A percentile compares a stretch with the other conserved stretches of the same genome.
These are phyloP conservation scores for Vigna reflexopilosa DNA, from an alignment of 306 rosid species.

Conservation along the genomic window DNA sequence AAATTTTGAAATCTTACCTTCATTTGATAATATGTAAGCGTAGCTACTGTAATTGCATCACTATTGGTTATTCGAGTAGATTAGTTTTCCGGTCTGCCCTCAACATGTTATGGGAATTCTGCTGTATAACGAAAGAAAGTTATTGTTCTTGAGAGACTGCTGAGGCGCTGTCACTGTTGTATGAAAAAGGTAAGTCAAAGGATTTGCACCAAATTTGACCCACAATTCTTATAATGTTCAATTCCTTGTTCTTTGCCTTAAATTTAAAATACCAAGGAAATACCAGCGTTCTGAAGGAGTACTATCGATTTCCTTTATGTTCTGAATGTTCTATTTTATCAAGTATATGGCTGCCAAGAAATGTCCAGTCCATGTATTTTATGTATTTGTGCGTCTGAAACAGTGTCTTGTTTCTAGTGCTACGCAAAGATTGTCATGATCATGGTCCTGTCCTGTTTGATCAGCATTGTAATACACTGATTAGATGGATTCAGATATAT, in stretches of 20 bases:
- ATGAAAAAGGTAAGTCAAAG: neutral
- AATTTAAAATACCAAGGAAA: neutral
- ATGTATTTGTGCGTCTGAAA: neutral
- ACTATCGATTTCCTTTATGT: neutral
- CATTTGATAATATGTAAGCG: constrained; percentile 27
- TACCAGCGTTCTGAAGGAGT: neutral
- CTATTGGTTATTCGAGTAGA: constrained; percentile 35
- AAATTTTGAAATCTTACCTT: constrained; percentile 27
- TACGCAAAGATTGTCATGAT: neutral
- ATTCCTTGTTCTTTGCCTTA: too few species aligned
- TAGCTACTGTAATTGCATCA: constrained; percentile 29
- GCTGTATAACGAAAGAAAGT: constrained; percentile 6
- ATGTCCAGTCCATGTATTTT: neutral
- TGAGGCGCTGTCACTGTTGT: neutral
- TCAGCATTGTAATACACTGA: neutral
- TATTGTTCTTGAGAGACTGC: constrained; percentile 1
- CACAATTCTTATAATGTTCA: neutral
- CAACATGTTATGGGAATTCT: constrained; percentile 16
- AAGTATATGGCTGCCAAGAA: neutral
- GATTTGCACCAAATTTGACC: neutral
- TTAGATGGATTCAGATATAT: neutral
- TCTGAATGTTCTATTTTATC: neutral
- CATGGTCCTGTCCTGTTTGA: neutral
- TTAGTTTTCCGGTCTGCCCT: constrained; percentile 17
- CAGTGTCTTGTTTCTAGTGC: neutral